These are phyloP conservation scores for Yamadazyma endophytica DNA, from an alignment of 805 yeast genomes.

Conservation along the genomic window DNA sequence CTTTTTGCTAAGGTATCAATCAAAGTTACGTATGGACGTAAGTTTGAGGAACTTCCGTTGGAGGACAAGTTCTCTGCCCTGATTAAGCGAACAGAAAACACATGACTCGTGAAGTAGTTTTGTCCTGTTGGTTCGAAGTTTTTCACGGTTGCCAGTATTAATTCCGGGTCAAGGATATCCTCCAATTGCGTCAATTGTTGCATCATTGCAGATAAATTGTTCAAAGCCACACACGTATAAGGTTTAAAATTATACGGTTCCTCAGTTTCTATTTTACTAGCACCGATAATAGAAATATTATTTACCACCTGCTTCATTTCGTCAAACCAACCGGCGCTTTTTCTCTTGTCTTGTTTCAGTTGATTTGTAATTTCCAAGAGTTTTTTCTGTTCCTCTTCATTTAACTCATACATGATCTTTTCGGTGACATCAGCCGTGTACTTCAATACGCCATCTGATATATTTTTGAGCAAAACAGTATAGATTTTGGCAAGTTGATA, in stretches of 20 bases:
- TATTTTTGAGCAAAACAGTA: constrained; percentile 56
- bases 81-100: constrained; percentile 61
- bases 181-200: constrained; percentile 50
- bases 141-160: constrained; percentile 40
- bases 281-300: constrained; percentile 32
- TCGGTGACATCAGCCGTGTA: constrained; percentile 42
- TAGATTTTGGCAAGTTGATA: constrained; percentile 59
- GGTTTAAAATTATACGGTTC: constrained; percentile 57
- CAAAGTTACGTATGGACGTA: constrained; percentile 61
- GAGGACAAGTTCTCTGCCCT: constrained; percentile 55
- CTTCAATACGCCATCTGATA: constrained; percentile 55
- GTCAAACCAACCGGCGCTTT: constrained; percentile 41
- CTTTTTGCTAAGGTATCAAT: constrained; percentile 51
- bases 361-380: constrained; percentile 9
- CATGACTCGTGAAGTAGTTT: constrained; percentile 38
- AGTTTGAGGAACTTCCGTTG: constrained; percentile 23
- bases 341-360: constrained; percentile 14
- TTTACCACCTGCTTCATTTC: constrained; percentile 51
- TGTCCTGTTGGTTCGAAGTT: constrained; percentile 27
- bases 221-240: constrained; percentile 71
- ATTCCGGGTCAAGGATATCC: constrained; percentile 54
- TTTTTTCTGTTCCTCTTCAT: constrained; percentile 23
- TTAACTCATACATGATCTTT: constrained; percentile 41
- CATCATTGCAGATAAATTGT: constrained; percentile 55
- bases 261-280: constrained; percentile 25